A percentile compares a stretch with the other conserved stretches of the same genome.
phyloP scores from a whole-genome alignment of 2,329 filamentous ascomycete species.

The Colletotrichum agaves region DNA sequence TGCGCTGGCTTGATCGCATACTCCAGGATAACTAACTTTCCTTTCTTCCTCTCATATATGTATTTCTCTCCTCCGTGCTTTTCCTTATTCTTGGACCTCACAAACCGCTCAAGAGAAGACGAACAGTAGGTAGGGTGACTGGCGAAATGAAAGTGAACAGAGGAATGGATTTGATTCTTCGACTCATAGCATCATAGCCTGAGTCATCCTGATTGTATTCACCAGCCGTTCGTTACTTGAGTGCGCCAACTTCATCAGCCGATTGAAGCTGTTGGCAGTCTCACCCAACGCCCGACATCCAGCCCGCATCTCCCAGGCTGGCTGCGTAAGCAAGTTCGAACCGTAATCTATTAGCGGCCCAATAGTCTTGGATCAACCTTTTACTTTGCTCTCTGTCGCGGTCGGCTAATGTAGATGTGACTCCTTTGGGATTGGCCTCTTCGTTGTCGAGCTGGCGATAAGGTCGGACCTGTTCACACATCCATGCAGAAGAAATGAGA shows the following conservation, averaged over 20 bases:
- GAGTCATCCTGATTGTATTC: slow-evolving; percentile 15
- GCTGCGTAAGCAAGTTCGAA: not conserved
- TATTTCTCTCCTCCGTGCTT: not conserved
- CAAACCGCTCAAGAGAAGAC: not conserved
- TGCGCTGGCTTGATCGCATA: slow-evolving; percentile 12
- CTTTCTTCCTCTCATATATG: slow-evolving; percentile 20
- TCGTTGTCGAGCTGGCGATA: slow-evolving; percentile 4
- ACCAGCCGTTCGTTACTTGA: slow-evolving; percentile 30
- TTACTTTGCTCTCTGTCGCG: not conserved
- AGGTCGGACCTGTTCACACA: slow-evolving; percentile 21
- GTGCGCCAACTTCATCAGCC: slow-evolving; percentile 3
- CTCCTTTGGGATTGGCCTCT: too few relatives aligned
- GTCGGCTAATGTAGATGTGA: not conserved
- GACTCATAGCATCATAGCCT: not conserved
- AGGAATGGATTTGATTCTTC: slow-evolving; percentile 29
- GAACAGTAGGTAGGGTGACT: not conserved
- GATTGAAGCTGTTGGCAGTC: slow-evolving; percentile 9
- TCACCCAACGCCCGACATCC: not conserved
- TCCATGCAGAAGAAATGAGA: slow-evolving; percentile 37
- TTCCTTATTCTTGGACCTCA: not conserved
- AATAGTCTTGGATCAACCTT: not conserved
- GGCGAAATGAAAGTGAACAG: slow-evolving; percentile 7
- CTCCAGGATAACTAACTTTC: slow-evolving; percentile 14
- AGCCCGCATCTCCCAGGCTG: too few relatives aligned
- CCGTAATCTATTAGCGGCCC: not conserved